Conservation (phyloP, 345 rosid genomes). For the Salix suchowensis region DNA sequence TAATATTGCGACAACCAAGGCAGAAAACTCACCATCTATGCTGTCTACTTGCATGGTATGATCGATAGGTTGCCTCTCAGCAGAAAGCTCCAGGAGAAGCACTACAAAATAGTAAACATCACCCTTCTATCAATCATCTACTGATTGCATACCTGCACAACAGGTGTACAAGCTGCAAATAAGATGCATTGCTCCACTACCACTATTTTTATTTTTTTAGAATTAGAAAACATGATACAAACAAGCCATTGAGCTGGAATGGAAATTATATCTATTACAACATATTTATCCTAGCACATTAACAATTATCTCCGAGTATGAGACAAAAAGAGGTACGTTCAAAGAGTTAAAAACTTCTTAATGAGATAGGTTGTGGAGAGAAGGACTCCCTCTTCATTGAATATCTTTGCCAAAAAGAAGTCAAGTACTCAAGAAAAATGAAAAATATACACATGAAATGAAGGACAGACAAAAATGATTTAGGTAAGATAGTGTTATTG, state of each 20-base stretch:
- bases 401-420: not conserved
- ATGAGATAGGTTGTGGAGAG: not conserved
- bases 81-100: not conserved
- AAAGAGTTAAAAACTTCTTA: not conserved
- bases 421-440: not conserved
- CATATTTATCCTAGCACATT: not conserved
- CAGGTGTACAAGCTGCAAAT: not conserved
- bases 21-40: not conserved
- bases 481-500: not conserved
- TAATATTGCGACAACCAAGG: not conserved
- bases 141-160: not conserved
- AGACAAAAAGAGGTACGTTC: not conserved
- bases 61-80: not conserved
- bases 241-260: not conserved
- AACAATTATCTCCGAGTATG: not conserved
- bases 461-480: not conserved
- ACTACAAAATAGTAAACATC: not conserved
- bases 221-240: not conserved
- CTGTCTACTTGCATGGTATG: not conserved
- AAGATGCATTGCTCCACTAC: not conserved
- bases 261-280: not conserved
- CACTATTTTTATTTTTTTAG: not conserved
- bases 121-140: not conserved
- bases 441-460: not conserved
- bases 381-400: not conserved